These are phyloP conservation scores for Arthrobotrys musiformis DNA, from an alignment of 2,329 filamentous ascomycete genomes.

Conservation along the genomic window DNA sequence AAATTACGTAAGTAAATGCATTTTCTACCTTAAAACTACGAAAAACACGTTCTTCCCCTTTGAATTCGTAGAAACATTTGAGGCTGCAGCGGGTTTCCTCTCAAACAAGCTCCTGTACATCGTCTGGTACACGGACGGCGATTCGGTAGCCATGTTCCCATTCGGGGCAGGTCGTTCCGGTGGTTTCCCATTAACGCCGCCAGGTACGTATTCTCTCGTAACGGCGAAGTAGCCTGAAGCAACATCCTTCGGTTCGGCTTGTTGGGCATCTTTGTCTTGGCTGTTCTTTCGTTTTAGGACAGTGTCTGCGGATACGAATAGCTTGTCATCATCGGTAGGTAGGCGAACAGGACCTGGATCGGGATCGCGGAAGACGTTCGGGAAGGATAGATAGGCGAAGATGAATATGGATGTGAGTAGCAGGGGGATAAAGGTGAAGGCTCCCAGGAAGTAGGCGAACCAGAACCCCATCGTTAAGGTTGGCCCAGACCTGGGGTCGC, in stretches of 20 bases:
- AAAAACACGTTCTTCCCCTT: slow-evolving; percentile 89
- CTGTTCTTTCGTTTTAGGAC: slow-evolving; percentile 67
- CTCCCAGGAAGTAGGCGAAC: slow-evolving; percentile 83
- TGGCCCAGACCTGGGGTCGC: slow-evolving; percentile 6
- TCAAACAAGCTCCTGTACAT: slow-evolving; percentile 98
- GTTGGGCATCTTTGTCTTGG: slow-evolving; percentile 28
- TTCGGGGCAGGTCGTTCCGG: slow-evolving; percentile 85
- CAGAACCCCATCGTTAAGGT: slow-evolving; percentile 67
- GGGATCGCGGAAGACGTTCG: slow-evolving; percentile 64
- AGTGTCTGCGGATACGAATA: slow-evolving; percentile 72
- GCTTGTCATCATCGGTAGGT: slow-evolving; percentile 73
- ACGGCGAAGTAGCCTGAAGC: slow-evolving; percentile 95
- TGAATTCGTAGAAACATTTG: slow-evolving; percentile 62
- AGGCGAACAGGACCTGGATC: slow-evolving; percentile 61
- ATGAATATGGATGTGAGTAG: slow-evolving; percentile 71
- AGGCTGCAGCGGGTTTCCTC: slow-evolving; percentile 68
- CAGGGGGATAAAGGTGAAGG: slow-evolving; percentile 85
- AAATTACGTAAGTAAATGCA: not conserved
- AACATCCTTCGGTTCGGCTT: slow-evolving; percentile 68
- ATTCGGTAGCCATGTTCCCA: slow-evolving; percentile 76
- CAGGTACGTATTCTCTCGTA: slow-evolving; percentile 88
- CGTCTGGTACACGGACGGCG: slow-evolving; percentile 73
- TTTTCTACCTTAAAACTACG: slow-evolving; percentile 85
- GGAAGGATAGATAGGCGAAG: slow-evolving; percentile 76
- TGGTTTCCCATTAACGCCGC: slow-evolving; percentile 90